phyloP scores from a whole-genome alignment of 495 filamentous ascomycete genomes.

The Hypoxylon perforatum region DNA sequence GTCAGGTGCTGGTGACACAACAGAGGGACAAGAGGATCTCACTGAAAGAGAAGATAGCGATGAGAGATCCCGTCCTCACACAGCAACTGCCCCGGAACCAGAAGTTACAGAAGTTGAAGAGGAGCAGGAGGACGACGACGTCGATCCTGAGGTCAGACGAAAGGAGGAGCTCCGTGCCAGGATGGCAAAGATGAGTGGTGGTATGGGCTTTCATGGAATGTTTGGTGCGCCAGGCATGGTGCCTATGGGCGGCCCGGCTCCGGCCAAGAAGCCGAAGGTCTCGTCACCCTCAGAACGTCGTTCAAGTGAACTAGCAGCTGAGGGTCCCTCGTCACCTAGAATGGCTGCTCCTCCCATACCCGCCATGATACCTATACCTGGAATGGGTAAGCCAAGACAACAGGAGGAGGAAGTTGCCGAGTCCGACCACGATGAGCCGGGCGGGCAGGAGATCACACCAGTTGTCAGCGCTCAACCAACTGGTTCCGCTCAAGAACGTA shows the following conservation, averaged over 20 bases:
- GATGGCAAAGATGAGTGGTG: conserved; percentile 98
- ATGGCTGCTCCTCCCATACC: conserved; percentile 75
- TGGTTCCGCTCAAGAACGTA: conserved; percentile 61
- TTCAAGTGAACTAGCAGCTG: conserved; percentile 60
- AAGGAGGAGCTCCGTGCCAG: conserved; percentile 89
- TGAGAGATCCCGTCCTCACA: conserved; percentile 55
- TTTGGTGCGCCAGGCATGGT: conserved; percentile 84
- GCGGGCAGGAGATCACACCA: conserved; percentile 42
- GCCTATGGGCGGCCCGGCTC: conserved; percentile 64
- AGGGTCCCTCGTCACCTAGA: conserved; percentile 55
- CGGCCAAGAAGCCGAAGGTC: conserved; percentile 73
- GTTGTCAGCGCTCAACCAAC: conserved; percentile 49
- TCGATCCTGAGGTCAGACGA: conserved; percentile 88
- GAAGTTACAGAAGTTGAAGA: conserved; percentile 66
- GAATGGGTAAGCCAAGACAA: conserved; percentile 63
- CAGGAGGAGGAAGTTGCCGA: conserved; percentile 57
- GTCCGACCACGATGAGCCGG: conserved; percentile 50
- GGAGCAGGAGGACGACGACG: conserved; percentile 85
- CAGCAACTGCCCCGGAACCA: conserved; percentile 44
- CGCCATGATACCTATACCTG: conserved; percentile 76
- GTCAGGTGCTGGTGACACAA: conserved; percentile 84
- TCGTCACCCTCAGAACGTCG: conserved; percentile 56
- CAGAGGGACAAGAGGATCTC: conserved; percentile 81
- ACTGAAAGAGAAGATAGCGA: conserved; percentile 81
- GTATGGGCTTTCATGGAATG: conserved; percentile 97